Base-by-base conservation (phyloP, 1,284 basidiomycete species). In the Cryptococcus jaspeensis region DNA sequence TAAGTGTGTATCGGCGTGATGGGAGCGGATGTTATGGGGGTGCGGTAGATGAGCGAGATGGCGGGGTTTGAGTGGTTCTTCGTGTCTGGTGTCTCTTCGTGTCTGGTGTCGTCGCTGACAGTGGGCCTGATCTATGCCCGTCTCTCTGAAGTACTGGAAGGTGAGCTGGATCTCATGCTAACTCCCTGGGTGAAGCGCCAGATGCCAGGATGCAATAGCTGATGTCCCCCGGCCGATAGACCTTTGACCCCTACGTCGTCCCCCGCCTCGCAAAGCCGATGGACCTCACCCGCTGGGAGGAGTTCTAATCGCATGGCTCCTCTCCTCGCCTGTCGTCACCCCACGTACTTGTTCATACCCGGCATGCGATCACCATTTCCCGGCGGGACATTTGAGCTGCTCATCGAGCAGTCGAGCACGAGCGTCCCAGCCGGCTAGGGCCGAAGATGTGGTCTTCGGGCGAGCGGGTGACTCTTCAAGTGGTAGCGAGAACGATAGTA, bases 221-320 rank as follows among this genome's bases (percentile, higher is more conserved):
- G 37, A 32, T 23, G 15, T 52, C 25, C 20, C 22, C 3, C 36
- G 28, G 52, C 16, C 37, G 32, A 23, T 50, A 71, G 69, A 76
- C 73, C 0, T 77, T 75, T 51, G 73, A 77, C 56, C 75, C 75
- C 16, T 76, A 72, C 50, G 75, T 77, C 61, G 62, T 74, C 13
- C 75, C 75, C 13, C 63, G 70, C 16, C 61, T 76, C 20, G 71
- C 73, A 22, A 71, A 71, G 49, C 66, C 65, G 9, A 76, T 77
- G 75, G 74, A 75, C 42, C 59, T 77, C 32, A 73, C 70, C 8
- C 69, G 75, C 56, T 77, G 73, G 74, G 74, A 76, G 61, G 75
- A 77, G 67, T 66, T 77, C 63, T 72, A 60, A 58, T 52, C 28
- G 9, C 28, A 5, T 32, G 28, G 28, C 28, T 9, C 28, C 4